Conservation (phyloP, 2,329 filamentous ascomycete species). For the Penicillium polonicum region DNA sequence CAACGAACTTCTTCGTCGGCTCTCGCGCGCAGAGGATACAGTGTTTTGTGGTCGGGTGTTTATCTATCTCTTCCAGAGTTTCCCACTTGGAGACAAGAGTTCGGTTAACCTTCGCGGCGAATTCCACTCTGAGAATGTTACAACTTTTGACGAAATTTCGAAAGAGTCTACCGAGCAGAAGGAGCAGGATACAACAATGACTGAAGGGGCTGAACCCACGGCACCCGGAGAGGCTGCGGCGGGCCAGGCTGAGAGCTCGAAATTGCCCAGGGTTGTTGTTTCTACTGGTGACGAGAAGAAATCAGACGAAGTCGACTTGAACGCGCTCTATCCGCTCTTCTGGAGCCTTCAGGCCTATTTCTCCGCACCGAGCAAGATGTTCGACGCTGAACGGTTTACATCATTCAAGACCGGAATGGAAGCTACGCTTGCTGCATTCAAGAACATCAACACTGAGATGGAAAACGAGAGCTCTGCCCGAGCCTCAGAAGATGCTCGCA, state of each 20-base stretch:
- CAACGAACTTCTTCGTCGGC: conserved; percentile 87
- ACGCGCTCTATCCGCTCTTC: conserved; percentile 82
- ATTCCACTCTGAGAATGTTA: conserved; percentile 94
- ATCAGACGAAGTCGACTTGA: conserved; percentile 59
- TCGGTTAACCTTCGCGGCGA: conserved; percentile 95
- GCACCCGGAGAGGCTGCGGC: conserved; percentile 32
- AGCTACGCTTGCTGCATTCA: conserved; percentile 71
- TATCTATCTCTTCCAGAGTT: conserved; percentile 98
- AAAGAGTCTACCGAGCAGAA: conserved; percentile 43
- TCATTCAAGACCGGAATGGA: conserved; percentile 64
- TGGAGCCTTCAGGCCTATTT: conserved; percentile 93
- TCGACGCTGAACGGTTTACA: conserved; percentile 67
- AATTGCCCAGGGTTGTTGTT: conserved; percentile 29
- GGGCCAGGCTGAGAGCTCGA: conserved; percentile 17
- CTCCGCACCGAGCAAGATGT: conserved; percentile 82
- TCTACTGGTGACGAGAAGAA: conserved; percentile 22
- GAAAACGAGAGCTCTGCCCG: conserved; percentile 63
- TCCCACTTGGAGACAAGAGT: conserved; percentile 92
- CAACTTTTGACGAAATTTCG: conserved; percentile 68
- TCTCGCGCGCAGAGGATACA: conserved; percentile 95
- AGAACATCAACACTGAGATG: conserved; percentile 64
- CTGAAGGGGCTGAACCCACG: conserved; percentile 39
- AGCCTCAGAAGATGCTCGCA: conserved; percentile 61
- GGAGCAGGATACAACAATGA: conserved; percentile 67
- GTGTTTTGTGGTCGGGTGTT: conserved; percentile 97